phyloP scores from a whole-genome alignment of 139 green algal species.

The Volvox reticuliferus region DNA sequence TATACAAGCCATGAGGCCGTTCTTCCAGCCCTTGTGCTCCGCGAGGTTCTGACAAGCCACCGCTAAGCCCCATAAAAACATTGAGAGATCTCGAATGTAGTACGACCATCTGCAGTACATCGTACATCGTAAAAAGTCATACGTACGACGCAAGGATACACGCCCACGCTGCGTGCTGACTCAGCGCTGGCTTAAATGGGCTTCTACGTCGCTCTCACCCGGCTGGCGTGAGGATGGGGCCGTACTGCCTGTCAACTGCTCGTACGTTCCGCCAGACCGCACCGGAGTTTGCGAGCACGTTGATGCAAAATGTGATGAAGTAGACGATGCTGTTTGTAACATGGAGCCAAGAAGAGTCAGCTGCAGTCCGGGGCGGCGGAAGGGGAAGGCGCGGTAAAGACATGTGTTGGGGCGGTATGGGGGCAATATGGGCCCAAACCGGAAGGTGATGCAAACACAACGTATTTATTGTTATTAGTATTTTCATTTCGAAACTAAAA shows the following conservation, averaged over 20 bases:
- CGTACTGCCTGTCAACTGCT: neutral
- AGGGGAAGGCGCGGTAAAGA: neutral
- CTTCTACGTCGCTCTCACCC: neutral
- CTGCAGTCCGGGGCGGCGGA: neutral
- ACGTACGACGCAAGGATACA: neutral
- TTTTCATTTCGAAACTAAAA: neutral
- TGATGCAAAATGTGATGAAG: slow-evolving; percentile 17
- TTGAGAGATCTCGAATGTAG: slow-evolving; percentile 17
- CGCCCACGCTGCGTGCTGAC: neutral
- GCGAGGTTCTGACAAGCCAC: neutral
- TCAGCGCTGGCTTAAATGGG: neutral
- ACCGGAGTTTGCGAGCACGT: slow-evolving; percentile 22
- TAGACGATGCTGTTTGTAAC: slow-evolving; percentile 23
- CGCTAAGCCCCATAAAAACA: slow-evolving; percentile 41
- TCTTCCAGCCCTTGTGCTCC: slow-evolving; percentile 38
- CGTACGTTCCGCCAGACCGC: slow-evolving; percentile 7
- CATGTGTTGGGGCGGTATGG: too few relatives aligned
- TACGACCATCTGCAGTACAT: slow-evolving; percentile 23
- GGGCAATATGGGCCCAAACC: neutral
- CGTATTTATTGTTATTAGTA: neutral
- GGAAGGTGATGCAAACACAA: neutral
- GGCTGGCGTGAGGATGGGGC: slow-evolving; percentile 13
- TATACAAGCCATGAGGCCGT: neutral
- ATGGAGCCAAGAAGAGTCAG: slow-evolving; percentile 5
- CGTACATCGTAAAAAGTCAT: neutral